Conservation (phyloP, 352 stramenopile genomes). For the Globisporangium abappressorium region DNA sequence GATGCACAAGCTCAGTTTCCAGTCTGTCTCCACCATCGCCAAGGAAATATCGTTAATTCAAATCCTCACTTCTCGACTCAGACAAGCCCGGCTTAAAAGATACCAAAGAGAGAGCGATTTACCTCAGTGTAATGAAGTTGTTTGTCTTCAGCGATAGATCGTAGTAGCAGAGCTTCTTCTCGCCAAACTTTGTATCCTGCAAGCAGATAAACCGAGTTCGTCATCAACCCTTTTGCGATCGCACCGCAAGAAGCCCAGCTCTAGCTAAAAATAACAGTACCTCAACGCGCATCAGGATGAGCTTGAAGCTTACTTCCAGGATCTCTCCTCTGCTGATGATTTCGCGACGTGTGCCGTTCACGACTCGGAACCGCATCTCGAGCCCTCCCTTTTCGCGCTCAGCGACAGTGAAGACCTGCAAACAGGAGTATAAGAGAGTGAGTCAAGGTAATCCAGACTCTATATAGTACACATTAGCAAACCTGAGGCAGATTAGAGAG, state of each 20-base stretch:
- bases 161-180: conserved; percentile 65
- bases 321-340: conserved; percentile 45
- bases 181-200: conserved; percentile 32
- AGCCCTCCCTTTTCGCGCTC: conserved; percentile 22
- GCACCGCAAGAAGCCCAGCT: not conserved
- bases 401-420: conserved; percentile 43
- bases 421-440: not conserved
- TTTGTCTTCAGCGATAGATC: conserved; percentile 44
- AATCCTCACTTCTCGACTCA: not conserved
- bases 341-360: conserved; percentile 48
- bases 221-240: not conserved
- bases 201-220: not conserved
- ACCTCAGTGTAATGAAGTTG: conserved; percentile 52
- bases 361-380: conserved; percentile 56
- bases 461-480: not conserved
- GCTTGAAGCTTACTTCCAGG: conserved; percentile 53
- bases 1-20: conserved; percentile 50
- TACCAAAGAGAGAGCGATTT: not conserved
- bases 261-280: conserved; percentile 11
- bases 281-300: conserved; percentile 66
- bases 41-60: not conserved
- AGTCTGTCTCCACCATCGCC: conserved; percentile 22
- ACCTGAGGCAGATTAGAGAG: not conserved
- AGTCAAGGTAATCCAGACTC: not conserved
- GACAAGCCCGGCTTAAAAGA: too few relatives aligned